These are phyloP conservation scores for Coprinopsis sp. DNA, from an alignment of 768 basidiomycete species.

Conservation along the genomic window DNA sequence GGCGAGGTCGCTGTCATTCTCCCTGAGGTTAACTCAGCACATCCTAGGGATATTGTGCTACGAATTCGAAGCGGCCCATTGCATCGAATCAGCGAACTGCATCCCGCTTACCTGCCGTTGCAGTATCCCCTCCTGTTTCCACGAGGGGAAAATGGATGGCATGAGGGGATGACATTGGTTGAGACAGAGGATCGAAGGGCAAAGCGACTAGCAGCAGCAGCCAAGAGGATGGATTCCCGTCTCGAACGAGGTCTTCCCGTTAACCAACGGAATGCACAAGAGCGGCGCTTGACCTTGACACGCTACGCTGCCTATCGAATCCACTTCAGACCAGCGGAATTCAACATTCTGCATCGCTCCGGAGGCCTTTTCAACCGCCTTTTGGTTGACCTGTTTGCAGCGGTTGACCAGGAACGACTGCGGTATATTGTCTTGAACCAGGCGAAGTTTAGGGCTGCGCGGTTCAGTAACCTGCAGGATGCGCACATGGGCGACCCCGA, in stretches of 20 bases:
- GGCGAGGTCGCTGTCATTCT: conserved; percentile 35
- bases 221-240: neutral
- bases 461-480: conserved; percentile 25
- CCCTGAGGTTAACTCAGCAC: conserved; percentile 21
- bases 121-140: conserved; percentile 45
- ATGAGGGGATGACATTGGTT: conserved; percentile 39
- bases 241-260: conserved; percentile 5
- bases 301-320: conserved; percentile 30
- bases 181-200: conserved; percentile 18
- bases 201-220: conserved; percentile 15
- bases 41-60: conserved; percentile 32
- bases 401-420: conserved; percentile 35
- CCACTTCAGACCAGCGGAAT: conserved; percentile 26
- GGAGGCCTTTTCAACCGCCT: conserved; percentile 41
- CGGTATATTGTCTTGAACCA: conserved; percentile 30
- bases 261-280: neutral
- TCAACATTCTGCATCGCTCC: conserved; percentile 26
- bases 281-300: conserved; percentile 22
- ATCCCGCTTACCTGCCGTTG: conserved; percentile 32
- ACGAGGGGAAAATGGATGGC: conserved; percentile 35
- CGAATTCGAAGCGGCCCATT: conserved; percentile 18
- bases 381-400: conserved; percentile 42
- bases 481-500: conserved; percentile 15
- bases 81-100: conserved; percentile 26
- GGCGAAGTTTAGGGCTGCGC: conserved; percentile 22